These are phyloP conservation scores for Guadua angustifolia DNA, from an alignment of 176 grass and related monocot genomes.

Conservation along the genomic window DNA sequence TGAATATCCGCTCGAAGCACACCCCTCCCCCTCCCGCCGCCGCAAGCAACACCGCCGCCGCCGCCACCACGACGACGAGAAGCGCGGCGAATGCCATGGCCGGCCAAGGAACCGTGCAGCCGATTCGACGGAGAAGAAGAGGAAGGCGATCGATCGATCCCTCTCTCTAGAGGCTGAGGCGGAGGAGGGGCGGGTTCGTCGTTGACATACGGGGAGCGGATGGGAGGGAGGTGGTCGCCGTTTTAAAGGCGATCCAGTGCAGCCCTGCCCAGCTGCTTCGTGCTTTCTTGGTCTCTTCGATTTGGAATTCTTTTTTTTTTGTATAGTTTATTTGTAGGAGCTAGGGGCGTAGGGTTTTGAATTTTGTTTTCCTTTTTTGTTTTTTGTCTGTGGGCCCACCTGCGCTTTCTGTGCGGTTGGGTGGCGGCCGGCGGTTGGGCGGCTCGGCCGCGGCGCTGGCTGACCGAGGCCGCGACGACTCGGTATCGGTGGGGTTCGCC, in stretches of 20 bases:
- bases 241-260: slow-evolving; percentile 50
- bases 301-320: background rate
- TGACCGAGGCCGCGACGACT: background rate
- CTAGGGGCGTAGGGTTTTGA: background rate
- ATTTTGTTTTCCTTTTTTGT: background rate
- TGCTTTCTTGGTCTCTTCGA: background rate
- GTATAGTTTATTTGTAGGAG: background rate
- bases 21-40: slow-evolving; percentile 33
- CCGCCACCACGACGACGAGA: background rate
- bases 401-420: background rate
- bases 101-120: background rate
- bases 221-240: background rate
- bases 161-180: background rate
- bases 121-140: slow-evolving; percentile 35
- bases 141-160: background rate
- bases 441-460: background rate
- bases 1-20: slow-evolving; percentile 78
- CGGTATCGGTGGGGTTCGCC: background rate
- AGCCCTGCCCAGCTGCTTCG: background rate
- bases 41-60: background rate
- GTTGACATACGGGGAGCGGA: slow-evolving; percentile 34
- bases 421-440: slow-evolving; percentile 22
- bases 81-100: slow-evolving; percentile 48
- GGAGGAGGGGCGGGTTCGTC: slow-evolving; percentile 5
- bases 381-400: background rate